Percentiles rank a stretch among this genome's conserved stretches.
Conservation (phyloP, 2,329 filamentous ascomycete species). For the Trichoderma guizhouense region DNA sequence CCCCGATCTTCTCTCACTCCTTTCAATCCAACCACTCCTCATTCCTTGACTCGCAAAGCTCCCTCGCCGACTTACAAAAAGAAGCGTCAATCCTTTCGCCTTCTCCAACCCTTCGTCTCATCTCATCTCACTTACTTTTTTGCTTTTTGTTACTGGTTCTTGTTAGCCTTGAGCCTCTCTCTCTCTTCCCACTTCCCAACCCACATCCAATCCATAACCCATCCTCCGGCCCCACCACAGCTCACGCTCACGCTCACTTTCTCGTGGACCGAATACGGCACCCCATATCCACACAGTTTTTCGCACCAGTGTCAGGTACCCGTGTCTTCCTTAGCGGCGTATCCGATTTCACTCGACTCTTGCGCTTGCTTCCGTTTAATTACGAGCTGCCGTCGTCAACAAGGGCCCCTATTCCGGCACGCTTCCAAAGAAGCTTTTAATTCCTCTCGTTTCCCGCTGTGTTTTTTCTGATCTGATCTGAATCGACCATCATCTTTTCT, state of each 20-base stretch:
- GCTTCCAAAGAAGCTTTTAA: slow-evolving; percentile 2
- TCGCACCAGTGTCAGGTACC: slow-evolving; percentile 24
- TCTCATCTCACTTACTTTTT: background rate
- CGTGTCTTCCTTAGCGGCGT: slow-evolving; percentile 20
- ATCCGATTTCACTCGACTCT: slow-evolving; percentile 11
- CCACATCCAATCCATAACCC: background rate
- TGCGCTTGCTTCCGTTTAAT: slow-evolving; percentile 7
- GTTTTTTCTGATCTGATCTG: background rate
- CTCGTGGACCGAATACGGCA: slow-evolving; percentile 18
- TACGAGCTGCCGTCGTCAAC: slow-evolving; percentile 13
- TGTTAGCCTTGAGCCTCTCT: background rate
- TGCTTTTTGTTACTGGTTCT: background rate
- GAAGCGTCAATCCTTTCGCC: background rate
- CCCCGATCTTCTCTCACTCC: background rate
- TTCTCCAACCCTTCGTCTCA: background rate
- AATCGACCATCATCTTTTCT: background rate
- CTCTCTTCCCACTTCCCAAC: background rate
- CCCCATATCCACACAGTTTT: slow-evolving; percentile 18
- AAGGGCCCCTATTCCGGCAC: slow-evolving; percentile 13
- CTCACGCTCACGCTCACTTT: slow-evolving; percentile 10
- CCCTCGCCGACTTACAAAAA: background rate
- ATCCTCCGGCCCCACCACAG: background rate
- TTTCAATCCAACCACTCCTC: background rate
- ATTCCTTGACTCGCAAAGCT: background rate
- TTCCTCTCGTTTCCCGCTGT: slow-evolving; percentile 2